Evolutionary conservation across 805 yeast genomes (phyloP).

Genomic region (Yarrowia hollandica): DNA sequence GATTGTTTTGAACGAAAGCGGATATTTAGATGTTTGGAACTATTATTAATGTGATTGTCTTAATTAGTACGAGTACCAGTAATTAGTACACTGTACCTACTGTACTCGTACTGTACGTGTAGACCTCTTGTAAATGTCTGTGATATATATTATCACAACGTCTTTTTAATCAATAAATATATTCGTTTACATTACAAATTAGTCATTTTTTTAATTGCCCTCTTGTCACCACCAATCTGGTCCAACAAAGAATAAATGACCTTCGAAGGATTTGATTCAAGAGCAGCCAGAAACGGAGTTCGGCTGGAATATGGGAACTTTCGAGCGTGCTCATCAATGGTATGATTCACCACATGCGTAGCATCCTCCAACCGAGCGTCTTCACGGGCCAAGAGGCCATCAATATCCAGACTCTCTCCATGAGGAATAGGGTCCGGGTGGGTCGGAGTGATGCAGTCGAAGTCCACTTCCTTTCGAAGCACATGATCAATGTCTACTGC

Average conservation of each 20-base stretch:
- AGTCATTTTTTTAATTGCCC: neutral
- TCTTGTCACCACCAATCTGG: constrained; percentile 23
- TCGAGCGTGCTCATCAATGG: neutral
- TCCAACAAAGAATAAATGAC: constrained; percentile 3
- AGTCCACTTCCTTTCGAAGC: constrained; percentile 86
- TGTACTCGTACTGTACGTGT: too few relatives aligned
- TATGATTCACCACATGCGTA: neutral
- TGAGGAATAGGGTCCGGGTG: constrained; percentile 67
- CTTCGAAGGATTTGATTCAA: neutral
- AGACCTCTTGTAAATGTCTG: too few relatives aligned
- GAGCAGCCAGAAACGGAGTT: constrained; percentile 11
- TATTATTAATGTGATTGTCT: neutral
- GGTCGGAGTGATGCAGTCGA: constrained; percentile 91
- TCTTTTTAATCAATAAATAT: constrained; percentile 18
- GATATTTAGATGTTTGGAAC: neutral
- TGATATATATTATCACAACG: too few relatives aligned
- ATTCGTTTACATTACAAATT: neutral
- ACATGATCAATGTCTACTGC: constrained; percentile 89
- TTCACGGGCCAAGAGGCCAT: constrained; percentile 1
- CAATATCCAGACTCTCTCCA: constrained; percentile 75
- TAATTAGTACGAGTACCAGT: too few relatives aligned
- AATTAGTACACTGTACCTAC: too few relatives aligned
- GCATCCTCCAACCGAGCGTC: constrained; percentile 18
- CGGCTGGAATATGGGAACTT: neutral
- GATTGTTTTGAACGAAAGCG: neutral